Base-by-base conservation (phyloP, 148 eudicot species). In the Cornus florida region DNA sequence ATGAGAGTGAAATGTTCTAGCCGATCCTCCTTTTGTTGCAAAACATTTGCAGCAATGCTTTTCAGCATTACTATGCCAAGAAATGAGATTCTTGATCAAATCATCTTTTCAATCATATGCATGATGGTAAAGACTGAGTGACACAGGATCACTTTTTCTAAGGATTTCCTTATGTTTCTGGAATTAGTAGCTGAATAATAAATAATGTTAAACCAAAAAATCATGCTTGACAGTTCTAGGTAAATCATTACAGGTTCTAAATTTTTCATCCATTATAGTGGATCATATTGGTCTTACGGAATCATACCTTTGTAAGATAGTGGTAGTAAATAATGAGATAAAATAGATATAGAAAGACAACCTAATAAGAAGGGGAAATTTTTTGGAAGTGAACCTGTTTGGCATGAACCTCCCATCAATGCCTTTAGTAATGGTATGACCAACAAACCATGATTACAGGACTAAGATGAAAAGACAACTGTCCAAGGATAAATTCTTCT, bases 361-460 rank as follows among this genome's bases (percentile, higher is more conserved):
- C 5, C 64, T 57, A 57, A 57, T 16, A 35, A 32, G 20, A 70
- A 23, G 33, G 7, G 19, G 31, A 31, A 35, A 2, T 35, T 35
- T 35, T 35, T 35, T 35, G 33, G 32, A 10, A 9, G 22, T 56
- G 10, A 73, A 56, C 7, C 11, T 8, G 43, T 31, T 73, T 56
- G 76, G 66, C 14, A 56, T 32, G 16, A 73, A 20, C 65, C 66
- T 32, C 68, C 68, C 17, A 35, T 60, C 68, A 74, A 33, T 59
- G 48, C 50, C 28, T 57, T 75, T 3, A 19, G 14, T 16, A 43
- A 17, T 24, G 64, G 31, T 43, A 53, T 22, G 46, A 67, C 5
- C 31, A 35, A 38, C 53, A 68, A 48, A 67, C 56, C 65, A 46
- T 68, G 12, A 13, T 69, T 48, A 65, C 73, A 35, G 38, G 13